Conservation (phyloP, 768 basidiomycete genomes). For the Boletus bicolor region DNA sequence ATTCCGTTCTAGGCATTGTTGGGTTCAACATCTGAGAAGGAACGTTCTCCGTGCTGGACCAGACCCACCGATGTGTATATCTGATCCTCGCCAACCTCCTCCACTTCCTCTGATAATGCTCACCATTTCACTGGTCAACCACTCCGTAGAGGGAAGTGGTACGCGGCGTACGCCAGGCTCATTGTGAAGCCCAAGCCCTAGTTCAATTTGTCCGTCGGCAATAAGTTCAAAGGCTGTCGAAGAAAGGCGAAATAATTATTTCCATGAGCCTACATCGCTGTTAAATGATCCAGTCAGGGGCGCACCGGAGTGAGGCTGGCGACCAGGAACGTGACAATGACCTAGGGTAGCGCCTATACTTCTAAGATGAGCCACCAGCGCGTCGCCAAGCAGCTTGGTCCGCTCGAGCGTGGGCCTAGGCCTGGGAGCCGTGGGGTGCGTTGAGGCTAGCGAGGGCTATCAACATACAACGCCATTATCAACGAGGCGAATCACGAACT, state of each 20-base stretch:
- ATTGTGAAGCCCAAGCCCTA: constrained; percentile 57
- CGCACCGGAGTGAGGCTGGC: constrained; percentile 19
- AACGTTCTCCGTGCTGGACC: not conserved
- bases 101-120: constrained; percentile 18
- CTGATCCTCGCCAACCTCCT: constrained; percentile 13
- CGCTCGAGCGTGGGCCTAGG: constrained; percentile 11
- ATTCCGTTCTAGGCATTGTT: not conserved
- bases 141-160: constrained; percentile 20
- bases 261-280: not conserved
- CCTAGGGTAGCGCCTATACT: constrained; percentile 44
- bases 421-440: not conserved
- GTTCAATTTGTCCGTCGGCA: constrained; percentile 27
- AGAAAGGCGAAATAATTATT: not conserved
- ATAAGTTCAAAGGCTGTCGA: constrained; percentile 6
- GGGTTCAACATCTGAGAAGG: not conserved
- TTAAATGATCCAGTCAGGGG: not conserved
- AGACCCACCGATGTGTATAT: constrained; percentile 4
- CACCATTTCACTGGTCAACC: constrained; percentile 31
- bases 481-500: constrained; percentile 19
- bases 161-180: constrained; percentile 41
- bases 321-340: constrained; percentile 58
- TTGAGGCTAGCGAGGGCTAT: not conserved
- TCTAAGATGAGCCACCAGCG: constrained; percentile 29
- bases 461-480: not conserved
- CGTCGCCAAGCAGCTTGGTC: constrained; percentile 32